Evolutionary conservation across 202 grass and related monocot genomes (phyloP).

Genomic region (Setaria viridis): DNA sequence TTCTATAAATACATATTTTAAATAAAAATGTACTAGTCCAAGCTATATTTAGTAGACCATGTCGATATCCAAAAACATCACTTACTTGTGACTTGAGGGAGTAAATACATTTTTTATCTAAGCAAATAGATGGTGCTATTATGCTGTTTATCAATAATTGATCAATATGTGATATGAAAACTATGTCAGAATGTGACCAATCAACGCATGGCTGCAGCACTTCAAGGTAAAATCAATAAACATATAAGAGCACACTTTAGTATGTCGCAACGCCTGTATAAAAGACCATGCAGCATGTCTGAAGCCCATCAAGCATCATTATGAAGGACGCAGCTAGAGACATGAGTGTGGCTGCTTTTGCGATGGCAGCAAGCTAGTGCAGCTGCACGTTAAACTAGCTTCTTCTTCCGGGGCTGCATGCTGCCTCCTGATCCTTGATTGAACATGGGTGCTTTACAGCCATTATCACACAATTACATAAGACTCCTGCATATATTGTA

Average conservation of each 20-base stretch:
- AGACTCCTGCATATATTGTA: slow-evolving; percentile 20
- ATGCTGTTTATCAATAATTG: not conserved
- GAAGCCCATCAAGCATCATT: slow-evolving; percentile 17
- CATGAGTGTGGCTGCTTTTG: slow-evolving; percentile 40
- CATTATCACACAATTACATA: slow-evolving; percentile 26
- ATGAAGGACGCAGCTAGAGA: slow-evolving; percentile 31
- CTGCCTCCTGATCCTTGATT: slow-evolving; percentile 27
- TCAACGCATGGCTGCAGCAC: not conserved
- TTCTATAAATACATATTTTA: not conserved
- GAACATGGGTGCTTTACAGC: slow-evolving; percentile 45
- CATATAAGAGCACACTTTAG: not conserved
- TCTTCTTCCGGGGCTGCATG: slow-evolving; percentile 3
- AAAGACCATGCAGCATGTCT: not conserved
- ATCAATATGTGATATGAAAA: not conserved
- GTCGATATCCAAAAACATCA: not conserved
- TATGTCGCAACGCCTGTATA: not conserved
- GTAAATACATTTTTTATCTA: not conserved
- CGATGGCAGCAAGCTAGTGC: slow-evolving; percentile 39
- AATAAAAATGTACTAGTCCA: not conserved
- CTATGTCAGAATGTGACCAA: slow-evolving; percentile 5
- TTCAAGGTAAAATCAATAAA: not conserved
- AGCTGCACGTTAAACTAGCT: slow-evolving; percentile 20
- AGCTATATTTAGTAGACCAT: not conserved
- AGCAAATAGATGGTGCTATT: not conserved
- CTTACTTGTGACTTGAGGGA: not conserved